Evolutionary conservation across 371 early-diverging fungal genomes (phyloP).

Genomic region (Saksenaea vasiformis): DNA sequence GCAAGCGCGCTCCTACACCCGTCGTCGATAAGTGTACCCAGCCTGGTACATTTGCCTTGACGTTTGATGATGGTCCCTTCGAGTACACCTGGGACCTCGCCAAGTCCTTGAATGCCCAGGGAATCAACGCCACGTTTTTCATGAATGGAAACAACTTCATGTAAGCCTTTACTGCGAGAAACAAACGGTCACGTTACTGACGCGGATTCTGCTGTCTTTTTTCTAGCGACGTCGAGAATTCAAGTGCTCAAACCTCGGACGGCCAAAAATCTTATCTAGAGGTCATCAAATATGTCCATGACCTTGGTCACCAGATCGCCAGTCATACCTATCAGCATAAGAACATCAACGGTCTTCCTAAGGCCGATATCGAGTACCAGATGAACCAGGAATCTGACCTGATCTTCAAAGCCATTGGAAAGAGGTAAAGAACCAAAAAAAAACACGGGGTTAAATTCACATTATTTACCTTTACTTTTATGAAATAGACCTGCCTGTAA

Average conservation of each 20-base stretch:
- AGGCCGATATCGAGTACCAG: slow-evolving; percentile 20
- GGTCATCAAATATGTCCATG: slow-evolving; percentile 40
- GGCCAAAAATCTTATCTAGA: slow-evolving; percentile 26
- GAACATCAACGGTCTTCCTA: slow-evolving; percentile 24
- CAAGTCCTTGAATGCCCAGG: slow-evolving; percentile 27
- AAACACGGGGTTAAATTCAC: too few species aligned
- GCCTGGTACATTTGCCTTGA: slow-evolving; percentile 57
- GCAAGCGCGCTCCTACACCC: neutral
- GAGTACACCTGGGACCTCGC: slow-evolving; percentile 44
- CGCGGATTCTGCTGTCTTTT: neutral
- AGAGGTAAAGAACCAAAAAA: slow-evolving; percentile 13
- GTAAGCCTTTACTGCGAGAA: slow-evolving; percentile 15
- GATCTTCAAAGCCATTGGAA: slow-evolving; percentile 28
- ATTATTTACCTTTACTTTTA: neutral
- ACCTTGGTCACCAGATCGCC: slow-evolving; percentile 54
- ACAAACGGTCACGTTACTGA: neutral
- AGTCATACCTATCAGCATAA: slow-evolving; percentile 62
- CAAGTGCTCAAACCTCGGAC: slow-evolving; percentile 16
- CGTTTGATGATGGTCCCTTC: slow-evolving; percentile 62
- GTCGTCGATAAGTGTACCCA: slow-evolving; percentile 23
- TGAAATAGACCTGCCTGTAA: slow-evolving; percentile 42
- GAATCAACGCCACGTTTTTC: slow-evolving; percentile 63
- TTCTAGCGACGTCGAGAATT: slow-evolving; percentile 21
- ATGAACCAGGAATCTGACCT: slow-evolving; percentile 29
- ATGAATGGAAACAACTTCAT: slow-evolving; percentile 59